phyloP scores from a whole-genome alignment of 768 basidiomycete species.

The Wakefieldia striispora region DNA sequence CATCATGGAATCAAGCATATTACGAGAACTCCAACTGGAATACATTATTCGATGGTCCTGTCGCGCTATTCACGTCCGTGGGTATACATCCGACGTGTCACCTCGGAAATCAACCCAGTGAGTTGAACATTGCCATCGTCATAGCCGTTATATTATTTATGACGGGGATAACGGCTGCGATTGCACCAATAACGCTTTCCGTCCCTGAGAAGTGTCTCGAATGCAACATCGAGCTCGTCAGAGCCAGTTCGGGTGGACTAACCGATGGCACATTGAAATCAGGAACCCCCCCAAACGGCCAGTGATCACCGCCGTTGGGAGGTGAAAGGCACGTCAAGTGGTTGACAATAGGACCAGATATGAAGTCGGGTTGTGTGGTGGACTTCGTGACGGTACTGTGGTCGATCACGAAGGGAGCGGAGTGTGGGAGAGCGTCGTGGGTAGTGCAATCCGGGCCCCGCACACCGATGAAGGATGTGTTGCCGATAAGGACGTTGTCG shows the following conservation, averaged over 20 bases:
- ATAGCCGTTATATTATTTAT: too few species aligned
- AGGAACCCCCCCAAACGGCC: conserved; percentile 66
- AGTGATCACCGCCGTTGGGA: conserved; percentile 64
- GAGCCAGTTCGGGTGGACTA: conserved; percentile 12
- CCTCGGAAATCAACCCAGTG: too few species aligned
- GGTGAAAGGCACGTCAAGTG: conserved; percentile 66
- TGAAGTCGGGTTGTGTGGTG: conserved; percentile 53
- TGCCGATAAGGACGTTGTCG: conserved; percentile 59
- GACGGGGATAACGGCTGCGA: conserved; percentile 39
- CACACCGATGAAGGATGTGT: conserved; percentile 73
- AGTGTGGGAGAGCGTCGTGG: conserved; percentile 46
- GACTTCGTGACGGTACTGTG: conserved; percentile 38
- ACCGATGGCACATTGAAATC: conserved; percentile 21
- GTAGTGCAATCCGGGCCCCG: conserved; percentile 63
- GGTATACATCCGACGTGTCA: too few species aligned
- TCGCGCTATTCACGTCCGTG: too few species aligned
- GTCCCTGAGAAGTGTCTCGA: conserved; percentile 30
- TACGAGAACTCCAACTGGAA: too few species aligned
- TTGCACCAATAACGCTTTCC: conserved; percentile 39
- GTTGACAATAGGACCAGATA: conserved; percentile 49
- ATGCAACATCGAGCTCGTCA: neutral
- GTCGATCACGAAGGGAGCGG: conserved; percentile 61
- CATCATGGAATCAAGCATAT: too few species aligned
- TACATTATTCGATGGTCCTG: too few species aligned
- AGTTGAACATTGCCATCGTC: too few species aligned